Percentiles rank a stretch among this genome's conserved stretches.
Conservation (phyloP, 805 yeast species). For the Priceomyces haplophilus region DNA sequence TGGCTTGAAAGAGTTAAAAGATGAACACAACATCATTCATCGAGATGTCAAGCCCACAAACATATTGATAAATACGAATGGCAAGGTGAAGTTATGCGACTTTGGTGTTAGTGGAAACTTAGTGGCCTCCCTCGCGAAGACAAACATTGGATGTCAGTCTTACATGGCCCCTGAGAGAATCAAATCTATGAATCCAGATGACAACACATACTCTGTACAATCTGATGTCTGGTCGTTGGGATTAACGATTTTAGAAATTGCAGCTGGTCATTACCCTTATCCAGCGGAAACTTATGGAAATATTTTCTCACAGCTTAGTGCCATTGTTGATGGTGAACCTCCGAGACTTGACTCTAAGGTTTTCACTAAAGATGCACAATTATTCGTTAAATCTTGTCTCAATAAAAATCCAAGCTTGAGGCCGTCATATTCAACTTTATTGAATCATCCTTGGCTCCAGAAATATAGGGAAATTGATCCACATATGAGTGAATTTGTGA, state of each 20-base stretch:
- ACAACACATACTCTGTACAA: constrained; percentile 82
- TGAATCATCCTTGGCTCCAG: constrained; percentile 81
- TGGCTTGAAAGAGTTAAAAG: constrained; percentile 83
- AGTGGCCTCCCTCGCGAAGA: constrained; percentile 91
- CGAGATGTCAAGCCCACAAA: constrained; percentile 97
- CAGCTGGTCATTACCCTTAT: constrained; percentile 91
- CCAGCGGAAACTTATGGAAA: constrained; percentile 90
- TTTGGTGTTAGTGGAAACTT: constrained; percentile 95
- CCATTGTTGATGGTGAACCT: constrained; percentile 96
- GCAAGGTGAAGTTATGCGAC: constrained; percentile 90
- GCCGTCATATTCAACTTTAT: constrained; percentile 73
- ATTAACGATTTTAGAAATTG: constrained; percentile 81
- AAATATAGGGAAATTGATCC: constrained; percentile 41
- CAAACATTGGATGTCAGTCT: constrained; percentile 96
- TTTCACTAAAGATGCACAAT: constrained; percentile 74
- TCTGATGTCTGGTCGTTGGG: constrained; percentile 97
- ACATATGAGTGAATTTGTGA: constrained; percentile 29
- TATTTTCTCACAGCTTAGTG: constrained; percentile 88
- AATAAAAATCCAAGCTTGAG: constrained; percentile 77
- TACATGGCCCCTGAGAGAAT: constrained; percentile 99
- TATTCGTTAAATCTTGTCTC: constrained; percentile 74
- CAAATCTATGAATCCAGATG: constrained; percentile 68
- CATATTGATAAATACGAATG: constrained; percentile 74
- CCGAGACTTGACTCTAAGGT: constrained; percentile 65
- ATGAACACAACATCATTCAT: constrained; percentile 87